A percentile compares a stretch with the other conserved stretches of the same genome.
phyloP scores from a whole-genome alignment of 805 yeast genomes.

The Teunomyces gatunensis region DNA sequence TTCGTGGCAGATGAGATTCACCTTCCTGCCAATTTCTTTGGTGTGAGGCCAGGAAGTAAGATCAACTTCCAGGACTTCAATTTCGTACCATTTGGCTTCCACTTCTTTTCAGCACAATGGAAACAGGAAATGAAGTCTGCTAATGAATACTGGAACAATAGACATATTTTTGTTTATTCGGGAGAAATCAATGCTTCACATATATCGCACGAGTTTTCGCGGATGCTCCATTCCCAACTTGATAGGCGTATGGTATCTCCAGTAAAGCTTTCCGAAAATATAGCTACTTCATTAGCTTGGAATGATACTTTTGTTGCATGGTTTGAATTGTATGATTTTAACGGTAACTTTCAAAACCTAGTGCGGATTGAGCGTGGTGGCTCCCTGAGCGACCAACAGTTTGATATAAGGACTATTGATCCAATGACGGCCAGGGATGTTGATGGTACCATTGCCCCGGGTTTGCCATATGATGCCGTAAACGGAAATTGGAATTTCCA shows the following conservation, averaged over 20 bases:
- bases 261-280: not conserved
- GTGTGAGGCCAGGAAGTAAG: slow-evolving; percentile 6
- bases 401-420: slow-evolving; percentile 25
- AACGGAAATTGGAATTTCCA: slow-evolving; percentile 28
- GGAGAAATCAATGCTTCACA: slow-evolving; percentile 14
- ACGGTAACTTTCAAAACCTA: slow-evolving; percentile 29
- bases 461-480: slow-evolving; percentile 22
- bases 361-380: slow-evolving; percentile 27
- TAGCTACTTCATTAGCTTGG: slow-evolving; percentile 17
- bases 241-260: slow-evolving; percentile 30
- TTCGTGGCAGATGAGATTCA: not conserved
- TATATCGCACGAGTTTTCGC: slow-evolving; percentile 19
- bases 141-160: slow-evolving; percentile 18
- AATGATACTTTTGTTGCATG: slow-evolving; percentile 31
- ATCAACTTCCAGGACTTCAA: slow-evolving; percentile 27
- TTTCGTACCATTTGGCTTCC: slow-evolving; percentile 28
- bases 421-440: slow-evolving; percentile 30
- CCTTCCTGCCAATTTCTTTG: not conserved
- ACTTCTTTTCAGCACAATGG: slow-evolving; percentile 26
- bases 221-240: slow-evolving; percentile 18
- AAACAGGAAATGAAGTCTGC: slow-evolving; percentile 12
- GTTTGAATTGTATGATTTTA: slow-evolving; percentile 36
- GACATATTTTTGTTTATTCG: slow-evolving; percentile 23
- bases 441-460: slow-evolving; percentile 25
- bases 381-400: slow-evolving; percentile 5